Evolutionary conservation across 805 yeast species (phyloP).

Genomic region (Brettanomyces custersianus): DNA sequence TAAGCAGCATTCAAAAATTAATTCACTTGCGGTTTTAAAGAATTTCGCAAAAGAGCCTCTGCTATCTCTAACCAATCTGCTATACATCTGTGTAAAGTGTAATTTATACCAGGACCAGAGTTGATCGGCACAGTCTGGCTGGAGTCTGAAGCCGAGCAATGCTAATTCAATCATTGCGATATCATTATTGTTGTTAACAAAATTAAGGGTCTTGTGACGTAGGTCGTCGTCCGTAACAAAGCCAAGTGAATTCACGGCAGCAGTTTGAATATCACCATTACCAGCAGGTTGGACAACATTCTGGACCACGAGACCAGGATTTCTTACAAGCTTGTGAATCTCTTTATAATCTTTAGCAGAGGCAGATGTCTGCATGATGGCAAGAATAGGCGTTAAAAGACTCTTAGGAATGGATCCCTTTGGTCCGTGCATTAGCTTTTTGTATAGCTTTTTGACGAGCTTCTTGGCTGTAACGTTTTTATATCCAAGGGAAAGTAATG

Average conservation of each 20-base stretch:
- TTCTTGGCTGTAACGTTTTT: slow-evolving; percentile 19
- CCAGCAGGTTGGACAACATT: slow-evolving; percentile 21
- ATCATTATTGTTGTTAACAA: slow-evolving; percentile 48
- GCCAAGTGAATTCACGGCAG: slow-evolving; percentile 48
- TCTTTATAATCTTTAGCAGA: slow-evolving; percentile 51
- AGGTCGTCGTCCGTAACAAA: slow-evolving; percentile 37
- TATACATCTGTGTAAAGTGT: slow-evolving; percentile 44
- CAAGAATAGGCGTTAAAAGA: slow-evolving; percentile 35
- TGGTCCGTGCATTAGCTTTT: slow-evolving; percentile 45
- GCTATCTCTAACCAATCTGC: slow-evolving; percentile 33
- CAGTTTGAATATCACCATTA: slow-evolving; percentile 37
- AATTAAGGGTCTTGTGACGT: slow-evolving; percentile 46
- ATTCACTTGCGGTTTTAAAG: slow-evolving; percentile 34
- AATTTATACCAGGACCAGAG: slow-evolving; percentile 52
- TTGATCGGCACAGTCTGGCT: slow-evolving; percentile 19
- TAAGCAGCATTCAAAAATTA: slow-evolving; percentile 28
- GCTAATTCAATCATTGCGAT: slow-evolving; percentile 45
- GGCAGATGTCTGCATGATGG: slow-evolving; percentile 15
- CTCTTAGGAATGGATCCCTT: slow-evolving; percentile 42
- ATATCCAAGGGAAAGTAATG: slow-evolving; percentile 33
- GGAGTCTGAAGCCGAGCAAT: slow-evolving; percentile 44
- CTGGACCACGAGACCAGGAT: slow-evolving; percentile 35
- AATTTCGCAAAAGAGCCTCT: slow-evolving; percentile 31
- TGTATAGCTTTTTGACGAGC: slow-evolving; percentile 35
- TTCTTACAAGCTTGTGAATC: slow-evolving; percentile 42